phyloP scores from a whole-genome alignment of 257 asterid genomes.

The Solanum dulcamara region DNA sequence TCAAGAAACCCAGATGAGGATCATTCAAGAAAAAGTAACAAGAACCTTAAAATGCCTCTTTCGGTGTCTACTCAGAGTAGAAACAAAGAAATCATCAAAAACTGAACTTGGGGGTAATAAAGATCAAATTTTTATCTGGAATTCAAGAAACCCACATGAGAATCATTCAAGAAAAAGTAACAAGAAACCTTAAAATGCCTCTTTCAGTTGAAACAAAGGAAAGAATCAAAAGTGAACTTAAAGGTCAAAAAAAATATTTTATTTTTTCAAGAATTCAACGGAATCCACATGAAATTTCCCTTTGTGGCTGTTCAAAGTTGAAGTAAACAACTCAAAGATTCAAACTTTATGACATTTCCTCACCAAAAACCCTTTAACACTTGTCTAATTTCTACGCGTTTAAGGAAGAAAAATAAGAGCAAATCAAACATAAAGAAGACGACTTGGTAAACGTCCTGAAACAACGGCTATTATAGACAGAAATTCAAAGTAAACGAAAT shows the following conservation, averaged over 20 bases:
- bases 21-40: slow-evolving; percentile 1
- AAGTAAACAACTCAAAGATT: slow-evolving; percentile 18
- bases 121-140: slow-evolving; percentile 1
- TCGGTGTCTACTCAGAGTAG: background rate
- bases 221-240: background rate
- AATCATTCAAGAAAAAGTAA: slow-evolving; percentile 6
- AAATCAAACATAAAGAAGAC: slow-evolving; percentile 31
- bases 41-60: background rate
- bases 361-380: slow-evolving; percentile 49
- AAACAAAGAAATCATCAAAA: slow-evolving; percentile 10
- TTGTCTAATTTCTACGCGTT: background rate
- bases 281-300: background rate
- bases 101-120: background rate
- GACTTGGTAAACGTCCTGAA: slow-evolving; percentile 27
- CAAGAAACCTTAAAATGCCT: background rate
- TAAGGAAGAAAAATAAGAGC: slow-evolving; percentile 4
- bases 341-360: background rate
- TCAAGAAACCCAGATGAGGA: background rate
- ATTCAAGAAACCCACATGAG: background rate
- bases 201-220: slow-evolving; percentile 3
- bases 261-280: slow-evolving; percentile 1
- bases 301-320: background rate
- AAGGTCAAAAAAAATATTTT: background rate
- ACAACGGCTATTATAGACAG: slow-evolving; percentile 15
- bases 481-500: slow-evolving; percentile 4